Evolutionary conservation across 192 early-diverging fungal species (phyloP).

Genomic region (Linnemannia elongata): DNA sequence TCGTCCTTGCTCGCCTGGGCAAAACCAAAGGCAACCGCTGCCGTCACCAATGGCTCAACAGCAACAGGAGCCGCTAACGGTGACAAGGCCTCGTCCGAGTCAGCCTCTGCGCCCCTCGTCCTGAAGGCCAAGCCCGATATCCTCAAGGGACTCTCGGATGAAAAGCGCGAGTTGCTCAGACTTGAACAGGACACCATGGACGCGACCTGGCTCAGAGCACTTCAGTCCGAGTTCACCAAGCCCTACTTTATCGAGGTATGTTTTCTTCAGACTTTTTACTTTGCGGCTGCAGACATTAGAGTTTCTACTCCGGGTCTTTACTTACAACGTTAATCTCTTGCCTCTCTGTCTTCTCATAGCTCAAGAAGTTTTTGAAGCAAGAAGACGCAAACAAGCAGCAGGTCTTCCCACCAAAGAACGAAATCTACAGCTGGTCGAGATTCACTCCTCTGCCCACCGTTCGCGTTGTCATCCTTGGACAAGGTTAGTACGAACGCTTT

Average conservation of each 20-base stretch:
- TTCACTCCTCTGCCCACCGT: slow-evolving; percentile 78
- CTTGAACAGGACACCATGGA: slow-evolving; percentile 82
- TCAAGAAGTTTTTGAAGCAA: slow-evolving; percentile 77
- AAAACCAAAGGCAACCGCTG: slow-evolving; percentile 30
- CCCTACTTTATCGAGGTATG: slow-evolving; percentile 70
- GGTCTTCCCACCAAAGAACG: slow-evolving; percentile 79
- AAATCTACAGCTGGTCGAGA: slow-evolving; percentile 90
- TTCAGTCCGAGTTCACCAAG: slow-evolving; percentile 72
- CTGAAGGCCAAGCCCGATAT: slow-evolving; percentile 33
- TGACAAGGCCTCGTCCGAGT: neutral
- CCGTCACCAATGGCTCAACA: neutral
- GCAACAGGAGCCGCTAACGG: neutral
- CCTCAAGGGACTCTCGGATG: slow-evolving; percentile 44
- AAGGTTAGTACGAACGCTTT: slow-evolving; percentile 66
- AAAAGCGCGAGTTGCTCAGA: slow-evolving; percentile 53
- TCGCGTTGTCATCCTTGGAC: slow-evolving; percentile 93
- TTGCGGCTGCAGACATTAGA: neutral
- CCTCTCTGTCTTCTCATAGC: slow-evolving; percentile 38
- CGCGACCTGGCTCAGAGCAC: slow-evolving; percentile 76
- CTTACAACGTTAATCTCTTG: neutral
- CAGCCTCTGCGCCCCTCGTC: neutral
- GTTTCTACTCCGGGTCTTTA: neutral
- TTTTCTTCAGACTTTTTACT: neutral
- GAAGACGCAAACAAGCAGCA: slow-evolving; percentile 66
- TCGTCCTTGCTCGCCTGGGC: slow-evolving; percentile 44